A percentile compares a stretch with the other conserved stretches of the same genome.
These are phyloP conservation scores for Globisporangium spinosum DNA, from an alignment of 352 stramenopile species.

Conservation along the genomic window DNA sequence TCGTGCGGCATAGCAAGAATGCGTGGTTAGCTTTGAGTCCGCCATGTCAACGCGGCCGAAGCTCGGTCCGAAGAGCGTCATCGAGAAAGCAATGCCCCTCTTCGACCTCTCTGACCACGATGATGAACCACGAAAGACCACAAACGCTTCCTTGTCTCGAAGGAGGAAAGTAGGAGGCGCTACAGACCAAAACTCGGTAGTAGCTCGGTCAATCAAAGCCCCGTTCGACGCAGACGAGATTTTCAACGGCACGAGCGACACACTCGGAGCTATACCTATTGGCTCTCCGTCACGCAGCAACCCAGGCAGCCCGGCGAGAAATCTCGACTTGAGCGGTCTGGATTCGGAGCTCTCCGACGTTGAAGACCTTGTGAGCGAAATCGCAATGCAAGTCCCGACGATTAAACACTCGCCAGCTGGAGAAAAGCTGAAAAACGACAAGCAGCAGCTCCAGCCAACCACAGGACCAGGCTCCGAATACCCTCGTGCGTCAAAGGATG, in stretches of 20 bases:
- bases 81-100: slow-evolving; percentile 30
- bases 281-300: not conserved
- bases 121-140: not conserved
- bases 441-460: not conserved
- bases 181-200: not conserved
- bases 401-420: not conserved
- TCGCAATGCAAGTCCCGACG: not conserved
- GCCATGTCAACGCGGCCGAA: slow-evolving; percentile 14
- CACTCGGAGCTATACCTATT: not conserved
- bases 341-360: slow-evolving; percentile 13
- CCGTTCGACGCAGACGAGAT: slow-evolving; percentile 17
- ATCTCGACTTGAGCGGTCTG: not conserved
- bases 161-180: slow-evolving; percentile 16
- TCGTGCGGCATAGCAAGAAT: not conserved
- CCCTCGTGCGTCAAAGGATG: not conserved
- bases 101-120: slow-evolving; percentile 31
- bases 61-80: slow-evolving; percentile 22
- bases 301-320: not conserved
- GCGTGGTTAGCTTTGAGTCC: not conserved
- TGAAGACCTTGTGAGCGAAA: slow-evolving; percentile 12
- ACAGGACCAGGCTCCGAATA: not conserved
- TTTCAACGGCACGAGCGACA: not conserved
- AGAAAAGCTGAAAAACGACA: not conserved
- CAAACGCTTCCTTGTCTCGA: slow-evolving; percentile 14
- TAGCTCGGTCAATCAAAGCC: not conserved